phyloP scores from a whole-genome alignment of 768 basidiomycete species.

The Termitomyces sp. region DNA sequence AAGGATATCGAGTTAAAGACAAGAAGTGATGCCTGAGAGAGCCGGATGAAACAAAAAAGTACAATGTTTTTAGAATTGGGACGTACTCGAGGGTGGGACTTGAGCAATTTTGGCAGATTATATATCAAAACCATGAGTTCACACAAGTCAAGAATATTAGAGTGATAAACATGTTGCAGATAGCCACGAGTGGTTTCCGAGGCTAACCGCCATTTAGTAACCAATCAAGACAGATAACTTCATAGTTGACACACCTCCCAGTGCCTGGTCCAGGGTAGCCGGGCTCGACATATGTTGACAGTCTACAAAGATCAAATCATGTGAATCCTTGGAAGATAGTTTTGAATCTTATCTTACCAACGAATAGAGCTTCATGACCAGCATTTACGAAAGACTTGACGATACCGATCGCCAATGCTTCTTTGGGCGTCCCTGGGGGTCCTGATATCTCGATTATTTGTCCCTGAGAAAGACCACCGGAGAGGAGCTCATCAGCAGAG shows the following conservation, averaged over 20 bases:
- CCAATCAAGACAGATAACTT: background rate
- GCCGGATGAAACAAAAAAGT: background rate
- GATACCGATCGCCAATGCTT: constrained; percentile 47
- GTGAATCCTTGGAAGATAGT: background rate
- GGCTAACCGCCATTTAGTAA: background rate
- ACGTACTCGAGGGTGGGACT: constrained; percentile 41
- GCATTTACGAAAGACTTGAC: constrained; percentile 42
- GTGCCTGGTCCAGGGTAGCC: constrained; percentile 21
- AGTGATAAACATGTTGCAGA: constrained; percentile 31
- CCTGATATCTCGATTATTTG: constrained; percentile 72
- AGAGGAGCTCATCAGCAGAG: constrained; percentile 55
- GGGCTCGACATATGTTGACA: constrained; percentile 41
- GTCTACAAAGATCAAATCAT: constrained; percentile 28
- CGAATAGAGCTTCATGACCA: constrained; percentile 53
- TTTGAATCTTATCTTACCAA: constrained; percentile 42
- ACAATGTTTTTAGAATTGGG: background rate
- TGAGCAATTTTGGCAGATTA: constrained; percentile 44
- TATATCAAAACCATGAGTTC: constrained; percentile 59
- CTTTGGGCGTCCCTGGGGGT: constrained; percentile 70
- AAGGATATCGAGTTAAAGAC: constrained; percentile 67
- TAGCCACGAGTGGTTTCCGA: constrained; percentile 14
- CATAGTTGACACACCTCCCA: constrained; percentile 20
- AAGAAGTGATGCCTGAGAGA: constrained; percentile 49
- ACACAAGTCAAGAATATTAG: constrained; percentile 40
- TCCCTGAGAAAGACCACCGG: constrained; percentile 59